These are phyloP conservation scores for Aspergillus brunneoviolaceus DNA, from an alignment of 2,329 filamentous ascomycete genomes.

Conservation along the genomic window DNA sequence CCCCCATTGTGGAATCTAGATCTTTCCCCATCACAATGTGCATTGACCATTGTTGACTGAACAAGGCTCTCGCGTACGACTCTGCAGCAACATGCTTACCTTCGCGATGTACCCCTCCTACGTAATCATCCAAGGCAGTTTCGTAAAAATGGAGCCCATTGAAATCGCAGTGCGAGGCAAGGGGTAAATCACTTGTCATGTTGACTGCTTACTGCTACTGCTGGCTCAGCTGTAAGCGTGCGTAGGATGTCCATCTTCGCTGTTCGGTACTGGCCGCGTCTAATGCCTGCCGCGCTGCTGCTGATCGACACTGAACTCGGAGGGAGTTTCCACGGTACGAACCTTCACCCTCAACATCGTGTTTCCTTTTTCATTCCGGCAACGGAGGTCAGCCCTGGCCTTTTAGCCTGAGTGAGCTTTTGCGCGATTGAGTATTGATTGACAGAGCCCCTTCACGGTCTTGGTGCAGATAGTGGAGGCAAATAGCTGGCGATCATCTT, in stretches of 20 bases:
- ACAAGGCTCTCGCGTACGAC: background rate
- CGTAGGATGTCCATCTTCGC: background rate
- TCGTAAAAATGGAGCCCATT: background rate
- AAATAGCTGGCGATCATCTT: background rate
- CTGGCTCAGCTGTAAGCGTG: background rate
- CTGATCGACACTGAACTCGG: constrained; percentile 2
- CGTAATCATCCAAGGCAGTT: background rate
- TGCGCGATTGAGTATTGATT: constrained; percentile 19
- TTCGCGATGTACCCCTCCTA: background rate
- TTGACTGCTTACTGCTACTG: background rate
- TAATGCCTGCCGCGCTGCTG: constrained; percentile 1
- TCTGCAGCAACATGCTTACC: background rate
- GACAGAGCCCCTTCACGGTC: background rate
- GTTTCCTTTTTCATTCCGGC: constrained; percentile 4
- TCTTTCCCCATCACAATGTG: background rate
- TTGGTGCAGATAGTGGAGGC: constrained; percentile 6
- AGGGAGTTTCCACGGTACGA: background rate
- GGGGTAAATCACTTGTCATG: background rate
- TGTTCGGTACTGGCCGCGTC: background rate
- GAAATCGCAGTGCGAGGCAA: background rate
- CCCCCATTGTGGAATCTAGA: constrained; percentile 1
- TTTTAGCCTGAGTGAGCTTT: constrained; percentile 9
- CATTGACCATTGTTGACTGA: background rate
- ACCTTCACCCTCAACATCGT: background rate
- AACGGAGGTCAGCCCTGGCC: background rate